These are phyloP conservation scores for Exophiala aquamarina DNA, from an alignment of 2,329 filamentous ascomycete species.

Conservation along the genomic window DNA sequence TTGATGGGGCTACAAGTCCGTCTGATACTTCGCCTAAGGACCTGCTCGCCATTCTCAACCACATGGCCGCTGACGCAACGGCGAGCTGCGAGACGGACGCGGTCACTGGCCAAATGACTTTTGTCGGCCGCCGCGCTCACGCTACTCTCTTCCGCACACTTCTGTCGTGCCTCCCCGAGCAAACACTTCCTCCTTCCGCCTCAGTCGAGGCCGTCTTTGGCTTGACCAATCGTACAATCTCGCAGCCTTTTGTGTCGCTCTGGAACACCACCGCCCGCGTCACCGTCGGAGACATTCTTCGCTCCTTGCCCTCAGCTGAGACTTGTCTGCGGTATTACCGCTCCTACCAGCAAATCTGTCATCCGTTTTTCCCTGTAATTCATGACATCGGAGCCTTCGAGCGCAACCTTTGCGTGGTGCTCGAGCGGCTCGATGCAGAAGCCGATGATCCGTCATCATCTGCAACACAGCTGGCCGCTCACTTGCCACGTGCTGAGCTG, in stretches of 20 bases:
- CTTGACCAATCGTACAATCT: constrained; percentile 3
- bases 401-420: constrained; percentile 2
- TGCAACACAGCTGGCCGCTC: constrained; percentile 1
- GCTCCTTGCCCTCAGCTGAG: constrained; percentile 1
- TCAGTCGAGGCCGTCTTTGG: constrained; percentile 2
- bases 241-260: constrained; percentile 5
- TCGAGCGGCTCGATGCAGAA: constrained; percentile 1
- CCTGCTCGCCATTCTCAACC: constrained; percentile 4
- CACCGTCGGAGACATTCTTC: constrained; percentile 4
- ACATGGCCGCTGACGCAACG: background rate
- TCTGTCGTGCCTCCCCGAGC: background rate
- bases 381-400: constrained; percentile 1
- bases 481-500: constrained; percentile 3
- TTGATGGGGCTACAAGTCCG: background rate
- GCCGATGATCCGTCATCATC: constrained; percentile 1
- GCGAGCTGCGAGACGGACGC: constrained; percentile 3
- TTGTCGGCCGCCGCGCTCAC: constrained; percentile 4
- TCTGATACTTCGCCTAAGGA: background rate
- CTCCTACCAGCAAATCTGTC: constrained; percentile 2
- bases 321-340: constrained; percentile 5
- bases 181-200: constrained; percentile 1
- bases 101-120: constrained; percentile 2
- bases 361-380: constrained; percentile 3
- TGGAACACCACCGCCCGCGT: constrained; percentile 4
- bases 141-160: constrained; percentile 4